Evolutionary conservation across 768 basidiomycete genomes (phyloP), one percentile per base, ranked within the genome.

Genomic region (Xanthoconium stramineum): DNA sequence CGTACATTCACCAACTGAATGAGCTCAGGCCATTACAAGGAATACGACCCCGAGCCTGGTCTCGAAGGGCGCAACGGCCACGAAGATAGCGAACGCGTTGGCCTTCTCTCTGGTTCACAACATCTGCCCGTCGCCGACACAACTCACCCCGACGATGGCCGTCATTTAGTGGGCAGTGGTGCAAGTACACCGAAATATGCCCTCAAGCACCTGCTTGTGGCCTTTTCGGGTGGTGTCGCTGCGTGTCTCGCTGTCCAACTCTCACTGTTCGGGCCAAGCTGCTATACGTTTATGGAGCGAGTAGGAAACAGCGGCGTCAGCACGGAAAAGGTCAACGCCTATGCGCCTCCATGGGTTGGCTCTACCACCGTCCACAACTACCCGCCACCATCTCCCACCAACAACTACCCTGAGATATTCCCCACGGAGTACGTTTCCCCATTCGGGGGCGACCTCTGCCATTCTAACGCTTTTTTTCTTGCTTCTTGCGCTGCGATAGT

Each of bases 301-400:
- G 40, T 36, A 17, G 24, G 24, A 24, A 47, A 53, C 17, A 42
- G 35, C 10, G 20, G 15, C 3, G 44, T 33, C 0, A 20, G 19
- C 9, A 10, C 51, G 32, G 47, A 62, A 38, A 54, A 55, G 17
- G 71, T 71, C 13, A 63, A 74, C 24, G 68, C 72, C 17, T 65
- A 84, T 15, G 88, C 86, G 1, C 75, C 84, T 3, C 85, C 88
- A 2, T 82, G 83, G 67, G 87, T 84, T 19, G 90, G 91, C 14
- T 89, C 88, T 1, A 86, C 88, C 3, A 78, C 80, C 56, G 77
- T 80, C 6, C 83, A 91, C 69, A 68, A 82, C 20, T 91, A 81
- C 68, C 91, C 91, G 10, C 91, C 91, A 0, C 61, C 82, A 0
- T 79, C 80, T 7, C 89, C 91, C 0, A 91, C 89, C 17, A 93